phyloP scores from a whole-genome alignment of 2,329 filamentous ascomycete species.

The Pseudogymnoascus sp. region DNA sequence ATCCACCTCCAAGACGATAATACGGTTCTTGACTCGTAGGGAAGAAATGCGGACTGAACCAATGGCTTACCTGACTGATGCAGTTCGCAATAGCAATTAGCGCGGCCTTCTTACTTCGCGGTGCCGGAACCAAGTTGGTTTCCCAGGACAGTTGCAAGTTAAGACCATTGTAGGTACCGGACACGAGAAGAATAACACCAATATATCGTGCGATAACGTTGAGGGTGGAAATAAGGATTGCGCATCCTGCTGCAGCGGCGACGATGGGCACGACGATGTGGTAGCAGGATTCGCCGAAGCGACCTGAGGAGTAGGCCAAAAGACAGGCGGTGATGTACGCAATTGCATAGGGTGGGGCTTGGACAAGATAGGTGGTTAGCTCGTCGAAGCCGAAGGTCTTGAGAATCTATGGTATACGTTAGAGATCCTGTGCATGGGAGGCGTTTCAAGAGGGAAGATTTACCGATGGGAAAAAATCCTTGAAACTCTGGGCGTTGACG shows the following conservation, averaged over 20 bases:
- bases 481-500: slow-evolving; percentile 34
- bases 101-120: slow-evolving; percentile 33
- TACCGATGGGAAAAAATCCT: slow-evolving; percentile 35
- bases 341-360: slow-evolving; percentile 35
- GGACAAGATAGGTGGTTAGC: slow-evolving; percentile 32
- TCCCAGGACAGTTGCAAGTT: slow-evolving; percentile 36
- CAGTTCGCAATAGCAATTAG: slow-evolving; percentile 36
- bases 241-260: too few relatives aligned
- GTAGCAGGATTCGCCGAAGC: too few relatives aligned
- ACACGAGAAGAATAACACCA: slow-evolving; percentile 32
- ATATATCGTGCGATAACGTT: slow-evolving; percentile 14
- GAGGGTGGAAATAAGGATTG: too few relatives aligned
- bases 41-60: slow-evolving; percentile 29
- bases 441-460: not conserved
- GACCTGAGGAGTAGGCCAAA: too few relatives aligned
- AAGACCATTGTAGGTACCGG: slow-evolving; percentile 31
- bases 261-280: too few relatives aligned
- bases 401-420: slow-evolving; percentile 19
- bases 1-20: too few relatives aligned
- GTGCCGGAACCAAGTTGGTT: slow-evolving; percentile 33
- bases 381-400: slow-evolving; percentile 23
- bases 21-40: too few relatives aligned
- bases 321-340: slow-evolving; percentile 25
- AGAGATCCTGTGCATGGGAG: not conserved
- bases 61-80: slow-evolving; percentile 32